Base-by-base conservation (phyloP, 768 basidiomycete species). In the Termitomyces sp. region DNA sequence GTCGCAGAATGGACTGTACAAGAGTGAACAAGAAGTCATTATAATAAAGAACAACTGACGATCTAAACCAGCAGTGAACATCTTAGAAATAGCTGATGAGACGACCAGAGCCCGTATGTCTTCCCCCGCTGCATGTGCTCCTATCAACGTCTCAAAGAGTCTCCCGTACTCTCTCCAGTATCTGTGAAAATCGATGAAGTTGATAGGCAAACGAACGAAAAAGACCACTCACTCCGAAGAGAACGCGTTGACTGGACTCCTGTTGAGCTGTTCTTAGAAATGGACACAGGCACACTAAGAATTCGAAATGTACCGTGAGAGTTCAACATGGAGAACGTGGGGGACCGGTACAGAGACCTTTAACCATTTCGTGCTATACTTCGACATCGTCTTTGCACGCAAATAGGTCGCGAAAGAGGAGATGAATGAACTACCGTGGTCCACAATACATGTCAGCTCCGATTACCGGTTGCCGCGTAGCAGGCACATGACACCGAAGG, bases 41-140 rank as follows among this genome's bases (percentile, higher is more conserved):
- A 7, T 29, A n/a, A 42, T 46, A 15, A 34, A 12, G 11, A n/a
- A 20, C 17, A 3, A 72, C 79, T 36, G 64, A 92, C 94, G 70
- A 70, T 96, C 94, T 6, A 96, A 72, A 0, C 95, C 94, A 1
- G 92, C 94, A 0, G 89, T 89, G 70, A 94, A 96, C 4, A 85
- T 72, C 70, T 89, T 92, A 0, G 87, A 84, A 2, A 89, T 69
- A 2, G 75, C 77, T 0, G 92, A 93, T 0, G 88, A 85, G 0
- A 96, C 74, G 0, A 96, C 90, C 5, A 92, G 79, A 3, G 78
- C 89, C 17, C 91, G 83, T 1, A 94, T 83, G 36, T 86, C 83
- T 31, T 74, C 68, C 2, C 56, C 82, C 0, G 63, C 37, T 12
- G 46, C 61, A 31, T 66, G 61, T 68, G 74, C 86, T 71, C 60